Conservation (phyloP, 2,329 filamentous ascomycete genomes). For the Claviceps sorghi region DNA sequence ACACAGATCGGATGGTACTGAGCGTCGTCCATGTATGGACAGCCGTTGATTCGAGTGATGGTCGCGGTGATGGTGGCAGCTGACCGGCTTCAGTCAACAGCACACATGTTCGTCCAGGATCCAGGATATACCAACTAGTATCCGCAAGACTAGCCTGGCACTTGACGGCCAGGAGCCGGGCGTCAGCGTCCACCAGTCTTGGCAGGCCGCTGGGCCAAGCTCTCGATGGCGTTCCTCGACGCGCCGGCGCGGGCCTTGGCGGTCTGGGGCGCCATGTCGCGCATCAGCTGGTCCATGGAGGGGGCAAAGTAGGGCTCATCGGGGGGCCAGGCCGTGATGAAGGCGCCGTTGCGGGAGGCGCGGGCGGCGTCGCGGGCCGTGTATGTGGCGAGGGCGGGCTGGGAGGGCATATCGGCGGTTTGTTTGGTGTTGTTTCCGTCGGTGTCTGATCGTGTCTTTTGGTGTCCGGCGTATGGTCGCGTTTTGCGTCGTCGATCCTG, state of each 20-base stretch:
- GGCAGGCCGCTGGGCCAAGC: neutral
- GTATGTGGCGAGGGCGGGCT: conserved; percentile 6
- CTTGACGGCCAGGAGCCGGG: too few relatives aligned
- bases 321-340: conserved; percentile 15
- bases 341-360: conserved; percentile 12
- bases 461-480: too few relatives aligned
- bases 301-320: conserved; percentile 12
- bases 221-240: neutral
- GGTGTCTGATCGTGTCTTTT: neutral
- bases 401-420: neutral
- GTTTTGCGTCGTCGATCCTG: too few relatives aligned
- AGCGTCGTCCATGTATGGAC: too few relatives aligned
- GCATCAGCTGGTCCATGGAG: conserved; percentile 1
- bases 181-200: neutral
- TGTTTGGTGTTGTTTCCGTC: neutral
- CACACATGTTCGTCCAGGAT: too few relatives aligned
- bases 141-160: too few relatives aligned
- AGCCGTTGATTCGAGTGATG: too few relatives aligned
- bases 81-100: too few relatives aligned
- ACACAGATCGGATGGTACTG: too few relatives aligned
- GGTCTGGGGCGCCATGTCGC: neutral
- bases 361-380: conserved; percentile 13
- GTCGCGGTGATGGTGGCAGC: too few relatives aligned
- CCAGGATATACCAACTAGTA: too few relatives aligned
- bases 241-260: neutral